Evolutionary conservation across 768 basidiomycete genomes (phyloP).

Genomic region (Macrocybe gigantea): DNA sequence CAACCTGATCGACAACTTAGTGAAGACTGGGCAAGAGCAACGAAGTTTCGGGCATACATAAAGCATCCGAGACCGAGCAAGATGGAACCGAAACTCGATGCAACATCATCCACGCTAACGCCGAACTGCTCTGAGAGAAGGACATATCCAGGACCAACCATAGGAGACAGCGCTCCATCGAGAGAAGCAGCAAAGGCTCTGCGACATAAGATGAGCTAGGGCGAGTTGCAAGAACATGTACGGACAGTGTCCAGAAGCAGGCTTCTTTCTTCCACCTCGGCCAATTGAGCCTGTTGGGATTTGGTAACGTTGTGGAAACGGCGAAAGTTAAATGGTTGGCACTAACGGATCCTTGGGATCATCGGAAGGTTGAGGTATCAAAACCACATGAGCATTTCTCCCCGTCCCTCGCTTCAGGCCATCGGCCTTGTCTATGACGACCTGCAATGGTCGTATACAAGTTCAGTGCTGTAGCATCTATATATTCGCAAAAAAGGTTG

Average conservation of each 20-base stretch:
- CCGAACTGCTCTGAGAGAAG: slow-evolving; percentile 33
- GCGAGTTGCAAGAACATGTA: neutral
- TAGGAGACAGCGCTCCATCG: slow-evolving; percentile 36
- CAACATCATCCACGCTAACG: slow-evolving; percentile 35
- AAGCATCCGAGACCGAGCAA: slow-evolving; percentile 36
- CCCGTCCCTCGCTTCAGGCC: slow-evolving; percentile 31
- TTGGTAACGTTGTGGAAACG: neutral
- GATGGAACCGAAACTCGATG: slow-evolving; percentile 34
- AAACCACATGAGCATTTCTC: slow-evolving; percentile 29
- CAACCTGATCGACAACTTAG: slow-evolving; percentile 18
- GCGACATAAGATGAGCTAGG: neutral
- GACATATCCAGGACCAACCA: slow-evolving; percentile 37
- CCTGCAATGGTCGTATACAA: slow-evolving; percentile 9
- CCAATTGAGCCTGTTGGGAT: slow-evolving; percentile 31
- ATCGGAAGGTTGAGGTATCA: slow-evolving; percentile 39
- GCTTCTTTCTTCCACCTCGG: slow-evolving; percentile 40
- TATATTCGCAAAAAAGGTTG: neutral
- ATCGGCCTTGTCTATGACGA: slow-evolving; percentile 25
- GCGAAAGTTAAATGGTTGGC: neutral
- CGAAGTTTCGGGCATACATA: slow-evolving; percentile 21
- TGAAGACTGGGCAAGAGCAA: neutral
- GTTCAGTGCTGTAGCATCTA: neutral
- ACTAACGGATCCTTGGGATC: slow-evolving; percentile 36
- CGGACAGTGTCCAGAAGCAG: slow-evolving; percentile 38
- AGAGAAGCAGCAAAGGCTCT: slow-evolving; percentile 35